Base-by-base conservation (phyloP, 495 filamentous ascomycete genomes). In the Aspergillus panamensis region DNA sequence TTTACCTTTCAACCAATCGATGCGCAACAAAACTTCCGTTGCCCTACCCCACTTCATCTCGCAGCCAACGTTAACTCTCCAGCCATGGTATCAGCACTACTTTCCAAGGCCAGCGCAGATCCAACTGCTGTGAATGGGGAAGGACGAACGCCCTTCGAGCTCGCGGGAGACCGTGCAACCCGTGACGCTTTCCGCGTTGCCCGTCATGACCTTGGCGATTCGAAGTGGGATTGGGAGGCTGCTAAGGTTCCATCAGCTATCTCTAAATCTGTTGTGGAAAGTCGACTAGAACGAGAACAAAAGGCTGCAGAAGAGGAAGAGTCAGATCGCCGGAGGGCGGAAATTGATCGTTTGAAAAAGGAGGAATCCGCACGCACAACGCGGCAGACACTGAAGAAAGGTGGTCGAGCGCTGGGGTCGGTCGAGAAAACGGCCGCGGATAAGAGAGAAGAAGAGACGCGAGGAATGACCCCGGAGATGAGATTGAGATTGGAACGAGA, bases 171-270 rank as follows among this genome's bases (percentile, higher is more conserved):
- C 67, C 82, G 92, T 2, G 74, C 86, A 3, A 96, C 92, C 0
- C 83, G 94, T 1, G 93, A 97, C 64, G 90, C 91, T 5, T 98
- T 98, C 76, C 88, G 95, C 3, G 80, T 97, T 20, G 91, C 92
- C 0, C 86, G 94, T 8, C 77, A 80, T 45, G 87, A 93, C 64
- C 77, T 97, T 1, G 92, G 92, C 3, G 92, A 94, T 65, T 62
- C 63, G 0, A 71, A 69, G 53, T 96, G 89, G 89, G 80, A 91
- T 68, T 98, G 95, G 95, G 80, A 85, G 3, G 73, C 69, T 1
- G 87, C 91, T 2, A 77, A 79, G 17, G 83, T 97, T 0, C 91
- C 93, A 1, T 65, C 83, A 0, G 74, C 86, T 0, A 68, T 98
- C 8, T 84, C 82, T 5, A 84, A 81, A 60, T 69, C 76, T 5